These are phyloP conservation scores for Schrenkiella parvula DNA, from an alignment of 345 rosid genomes.

Conservation along the genomic window DNA sequence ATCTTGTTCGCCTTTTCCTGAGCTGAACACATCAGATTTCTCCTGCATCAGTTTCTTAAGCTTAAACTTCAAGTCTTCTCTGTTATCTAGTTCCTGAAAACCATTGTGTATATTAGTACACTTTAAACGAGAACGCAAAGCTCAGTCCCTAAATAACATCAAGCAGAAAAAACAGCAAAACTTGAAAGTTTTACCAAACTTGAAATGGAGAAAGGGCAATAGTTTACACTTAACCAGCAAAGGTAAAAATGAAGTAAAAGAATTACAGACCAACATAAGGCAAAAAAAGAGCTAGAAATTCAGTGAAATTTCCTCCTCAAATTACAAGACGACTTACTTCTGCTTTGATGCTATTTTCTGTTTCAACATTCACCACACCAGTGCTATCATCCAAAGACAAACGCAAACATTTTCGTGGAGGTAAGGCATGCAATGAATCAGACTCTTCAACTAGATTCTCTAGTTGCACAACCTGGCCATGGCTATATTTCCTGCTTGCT, in stretches of 20 bases:
- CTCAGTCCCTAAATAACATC: background rate
- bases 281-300: conserved; percentile 40
- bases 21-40: conserved; percentile 67
- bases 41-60: conserved; percentile 65
- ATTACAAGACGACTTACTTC: conserved; percentile 72
- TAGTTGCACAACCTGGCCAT: conserved; percentile 46
- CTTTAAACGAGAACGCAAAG: background rate
- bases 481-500: conserved; percentile 54
- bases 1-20: conserved; percentile 58
- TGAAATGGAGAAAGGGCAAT: conserved; percentile 18
- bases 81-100: conserved; percentile 54
- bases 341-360: conserved; percentile 60
- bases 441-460: conserved; percentile 60
- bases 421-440: conserved; percentile 39
- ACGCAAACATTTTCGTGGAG: conserved; percentile 42
- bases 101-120: background rate
- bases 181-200: background rate
- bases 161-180: conserved; percentile 4
- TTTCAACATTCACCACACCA: conserved; percentile 81
- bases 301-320: conserved; percentile 40
- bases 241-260: background rate
- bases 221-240: conserved; percentile 1
- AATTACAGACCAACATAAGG: conserved; percentile 15
- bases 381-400: conserved; percentile 51
- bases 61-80: conserved; percentile 64